A percentile compares a stretch with the other conserved stretches of the same genome.
phyloP scores from a whole-genome alignment of 2,329 filamentous ascomycete species.

The Penicillium olsonii region DNA sequence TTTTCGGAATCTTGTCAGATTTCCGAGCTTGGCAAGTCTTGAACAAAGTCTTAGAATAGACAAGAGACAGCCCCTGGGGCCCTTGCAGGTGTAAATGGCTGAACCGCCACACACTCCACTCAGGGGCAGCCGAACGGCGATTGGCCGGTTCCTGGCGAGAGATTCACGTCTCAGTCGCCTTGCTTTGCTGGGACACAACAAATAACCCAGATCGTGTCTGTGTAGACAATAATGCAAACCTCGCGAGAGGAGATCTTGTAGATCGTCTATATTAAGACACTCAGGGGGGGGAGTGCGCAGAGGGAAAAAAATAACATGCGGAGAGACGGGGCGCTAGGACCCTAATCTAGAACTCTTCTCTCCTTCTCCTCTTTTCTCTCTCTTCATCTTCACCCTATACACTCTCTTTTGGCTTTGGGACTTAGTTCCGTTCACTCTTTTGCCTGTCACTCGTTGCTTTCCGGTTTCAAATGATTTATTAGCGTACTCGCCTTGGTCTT shows the following conservation, averaged over 20 bases:
- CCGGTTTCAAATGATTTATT: neutral
- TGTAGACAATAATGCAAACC: neutral
- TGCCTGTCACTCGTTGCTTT: neutral
- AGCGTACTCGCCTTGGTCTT: slow-evolving; percentile 12
- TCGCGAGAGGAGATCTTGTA: neutral
- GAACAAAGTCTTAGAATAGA: too few species aligned
- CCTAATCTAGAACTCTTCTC: slow-evolving; percentile 21
- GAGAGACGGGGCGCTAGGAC: slow-evolving; percentile 10
- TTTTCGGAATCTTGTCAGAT: neutral
- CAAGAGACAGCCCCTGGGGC: neutral
- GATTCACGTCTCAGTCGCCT: slow-evolving; percentile 6
- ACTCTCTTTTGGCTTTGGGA: slow-evolving; percentile 27
- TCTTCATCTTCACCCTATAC: slow-evolving; percentile 18
- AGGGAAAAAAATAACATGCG: slow-evolving; percentile 3
- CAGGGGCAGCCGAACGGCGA: slow-evolving; percentile 21
- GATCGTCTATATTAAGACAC: slow-evolving; percentile 7
- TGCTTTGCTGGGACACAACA: slow-evolving; percentile 9
- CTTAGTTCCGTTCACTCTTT: slow-evolving; percentile 13
- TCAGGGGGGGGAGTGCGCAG: slow-evolving; percentile 22
- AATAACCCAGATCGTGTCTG: neutral
- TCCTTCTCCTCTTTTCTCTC: slow-evolving; percentile 23
- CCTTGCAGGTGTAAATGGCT: slow-evolving; percentile 1
- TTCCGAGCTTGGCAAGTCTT: neutral
- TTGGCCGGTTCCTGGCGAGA: slow-evolving; percentile 30
- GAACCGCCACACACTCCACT: slow-evolving; percentile 7